Evolutionary conservation across 23 red algal species (phyloP), one percentile per base, ranked within the genome.

Genomic region (Chondrus crispus): DNA sequence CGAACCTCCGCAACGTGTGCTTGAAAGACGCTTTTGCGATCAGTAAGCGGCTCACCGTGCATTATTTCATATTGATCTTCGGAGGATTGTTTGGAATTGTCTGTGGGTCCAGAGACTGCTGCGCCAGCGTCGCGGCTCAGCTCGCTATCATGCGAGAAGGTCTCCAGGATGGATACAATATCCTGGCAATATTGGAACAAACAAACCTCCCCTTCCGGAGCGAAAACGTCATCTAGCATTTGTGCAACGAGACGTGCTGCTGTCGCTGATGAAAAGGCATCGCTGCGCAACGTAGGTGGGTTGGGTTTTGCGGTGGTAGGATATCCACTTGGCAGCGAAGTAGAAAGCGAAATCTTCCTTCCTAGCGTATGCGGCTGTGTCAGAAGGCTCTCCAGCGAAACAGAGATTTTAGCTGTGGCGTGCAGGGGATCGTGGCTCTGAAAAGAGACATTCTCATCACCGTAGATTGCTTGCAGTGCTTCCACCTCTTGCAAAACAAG

Each of bases 11-110:
- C 91, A 2, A 85, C 40, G 54, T 80, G 82, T 51, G 91, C 91
- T 71, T 94, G 91, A 87, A 94, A 94, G 48, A 80, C 91, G 20
- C 74, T 84, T 26, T 87, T 85, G 10, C 81, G 55, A 55, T 94
- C 91, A 10, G 81, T 86, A 14, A 94, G 46, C 2, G 82, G 81
- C 39, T 76, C 70, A 3, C 81, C 81, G 50, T 94, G 91, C 4
- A 87, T 28, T 3, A 94, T 39, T 3, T 36, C 11, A n/a, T 54
- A 68, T 3, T 47, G 44, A 28, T 71, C 40, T 48, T 71, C 74
- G 14, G 57, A 20, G 47, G 40, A 13, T 37, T 29, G 26, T 37
- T 49, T 46, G 35, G 18, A 3, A 30, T 42, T 12, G 2, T 9
- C 46, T 28, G 10, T 30, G 36, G 74, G 9, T 1, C 38, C 52